These are phyloP conservation scores for Colletotrichum musicola DNA, from an alignment of 2,329 filamentous ascomycete genomes.

Conservation along the genomic window DNA sequence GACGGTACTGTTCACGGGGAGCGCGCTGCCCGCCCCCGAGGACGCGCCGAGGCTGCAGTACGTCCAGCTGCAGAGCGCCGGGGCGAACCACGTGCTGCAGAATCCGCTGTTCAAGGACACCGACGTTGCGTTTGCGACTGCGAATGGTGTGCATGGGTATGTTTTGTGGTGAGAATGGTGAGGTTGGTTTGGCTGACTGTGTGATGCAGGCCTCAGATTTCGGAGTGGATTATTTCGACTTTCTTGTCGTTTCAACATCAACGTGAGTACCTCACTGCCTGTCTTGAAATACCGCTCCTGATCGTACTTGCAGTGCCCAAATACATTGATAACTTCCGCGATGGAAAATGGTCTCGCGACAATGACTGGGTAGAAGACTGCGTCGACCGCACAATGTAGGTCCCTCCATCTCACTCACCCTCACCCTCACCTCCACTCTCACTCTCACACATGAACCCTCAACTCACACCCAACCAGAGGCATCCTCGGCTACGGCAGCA, in stretches of 20 bases:
- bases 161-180: constrained; percentile 35
- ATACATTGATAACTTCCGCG: constrained; percentile 59
- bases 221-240: constrained; percentile 68
- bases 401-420: not conserved
- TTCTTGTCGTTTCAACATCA: constrained; percentile 63
- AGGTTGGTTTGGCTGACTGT: not conserved
- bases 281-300: not conserved
- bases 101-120: constrained; percentile 63
- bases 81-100: constrained; percentile 62
- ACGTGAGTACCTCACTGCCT: constrained; percentile 49
- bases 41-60: constrained; percentile 62
- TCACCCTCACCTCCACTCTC: no score
- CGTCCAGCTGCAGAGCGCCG: constrained; percentile 67
- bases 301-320: constrained; percentile 52
- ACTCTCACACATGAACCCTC: not conserved
- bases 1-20: constrained; percentile 62
- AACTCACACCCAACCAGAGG: constrained; percentile 49
- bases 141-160: constrained; percentile 70
- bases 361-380: constrained; percentile 54
- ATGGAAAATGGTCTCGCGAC: constrained; percentile 57
- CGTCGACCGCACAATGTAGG: constrained; percentile 64
- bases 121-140: constrained; percentile 64
- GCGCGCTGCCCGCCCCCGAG: constrained; percentile 56
- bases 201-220: constrained; percentile 63
- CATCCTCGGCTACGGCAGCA: constrained; percentile 67